These are phyloP conservation scores for Rhizopogon roseolus DNA, from an alignment of 768 basidiomycete genomes.

Conservation along the genomic window DNA sequence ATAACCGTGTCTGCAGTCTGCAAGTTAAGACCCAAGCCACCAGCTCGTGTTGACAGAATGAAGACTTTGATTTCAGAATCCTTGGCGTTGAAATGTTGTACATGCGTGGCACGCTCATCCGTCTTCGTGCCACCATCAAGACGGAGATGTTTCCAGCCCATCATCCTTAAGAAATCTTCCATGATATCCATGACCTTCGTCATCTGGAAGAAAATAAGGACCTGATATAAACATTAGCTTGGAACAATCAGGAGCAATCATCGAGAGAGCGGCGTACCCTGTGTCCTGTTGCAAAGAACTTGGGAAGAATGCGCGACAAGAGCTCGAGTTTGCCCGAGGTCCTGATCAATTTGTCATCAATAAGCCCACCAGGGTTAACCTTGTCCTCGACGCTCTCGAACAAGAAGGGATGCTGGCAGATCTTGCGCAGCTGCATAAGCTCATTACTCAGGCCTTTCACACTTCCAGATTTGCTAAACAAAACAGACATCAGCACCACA, in stretches of 20 bases:
- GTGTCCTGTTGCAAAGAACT: slow-evolving; percentile 90
- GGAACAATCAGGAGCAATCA: background rate
- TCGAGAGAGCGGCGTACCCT: slow-evolving; percentile 45
- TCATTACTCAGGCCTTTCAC: slow-evolving; percentile 92
- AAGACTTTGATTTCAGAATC: slow-evolving; percentile 87
- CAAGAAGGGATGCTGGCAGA: slow-evolving; percentile 96
- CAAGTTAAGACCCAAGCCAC: slow-evolving; percentile 90
- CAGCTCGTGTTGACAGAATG: slow-evolving; percentile 90
- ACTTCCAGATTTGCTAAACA: slow-evolving; percentile 59
- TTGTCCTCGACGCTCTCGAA: slow-evolving; percentile 95
- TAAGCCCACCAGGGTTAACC: slow-evolving; percentile 75
- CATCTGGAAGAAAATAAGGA: slow-evolving; percentile 99
- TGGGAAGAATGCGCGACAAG: slow-evolving; percentile 86
- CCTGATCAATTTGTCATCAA: slow-evolving; percentile 83
- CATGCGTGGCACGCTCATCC: slow-evolving; percentile 86
- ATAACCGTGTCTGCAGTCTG: slow-evolving; percentile 97
- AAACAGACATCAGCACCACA: slow-evolving; percentile 2
- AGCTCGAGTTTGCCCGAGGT: slow-evolving; percentile 93
- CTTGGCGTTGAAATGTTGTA: slow-evolving; percentile 85
- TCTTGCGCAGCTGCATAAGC: slow-evolving; percentile 97
- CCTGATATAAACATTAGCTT: slow-evolving; percentile 36
- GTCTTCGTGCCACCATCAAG: slow-evolving; percentile 97
- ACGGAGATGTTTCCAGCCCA: slow-evolving; percentile 82
- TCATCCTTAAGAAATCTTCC: slow-evolving; percentile 90
- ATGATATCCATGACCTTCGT: slow-evolving; percentile 99